Percentiles rank a stretch among this genome's conserved stretches.
Conservation (phyloP, 2,329 filamentous ascomycete genomes). For the Pyrenophora graminea region DNA sequence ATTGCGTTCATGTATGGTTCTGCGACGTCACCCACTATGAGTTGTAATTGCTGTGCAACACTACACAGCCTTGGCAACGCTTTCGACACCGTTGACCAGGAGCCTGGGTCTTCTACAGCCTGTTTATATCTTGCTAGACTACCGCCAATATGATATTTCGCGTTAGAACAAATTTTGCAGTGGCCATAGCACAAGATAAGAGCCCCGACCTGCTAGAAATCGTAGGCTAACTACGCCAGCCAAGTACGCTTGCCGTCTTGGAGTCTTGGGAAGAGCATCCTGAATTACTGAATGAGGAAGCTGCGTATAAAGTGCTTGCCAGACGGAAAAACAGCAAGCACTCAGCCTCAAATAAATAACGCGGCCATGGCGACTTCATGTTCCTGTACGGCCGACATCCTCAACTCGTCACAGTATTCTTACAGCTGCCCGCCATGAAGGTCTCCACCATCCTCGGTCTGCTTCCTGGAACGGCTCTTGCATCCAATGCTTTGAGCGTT, state of each 20-base stretch:
- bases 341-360: slow-evolving; percentile 11
- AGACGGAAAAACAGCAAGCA: slow-evolving; percentile 3
- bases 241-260: slow-evolving; percentile 26
- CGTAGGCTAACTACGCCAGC: slow-evolving; percentile 18
- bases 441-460: slow-evolving; percentile 30
- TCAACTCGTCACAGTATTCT: slow-evolving; percentile 3
- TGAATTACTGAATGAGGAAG: slow-evolving; percentile 18
- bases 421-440: slow-evolving; percentile 26
- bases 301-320: slow-evolving; percentile 6
- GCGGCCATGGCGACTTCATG: neutral
- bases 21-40: neutral
- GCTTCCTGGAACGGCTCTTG: slow-evolving; percentile 31
- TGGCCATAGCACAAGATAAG: slow-evolving; percentile 20
- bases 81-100: slow-evolving; percentile 12
- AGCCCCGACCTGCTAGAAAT: slow-evolving; percentile 26
- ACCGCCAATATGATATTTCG: neutral
- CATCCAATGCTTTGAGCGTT: slow-evolving; percentile 34
- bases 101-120: slow-evolving; percentile 4
- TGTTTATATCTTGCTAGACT: neutral
- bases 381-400: slow-evolving; percentile 10
- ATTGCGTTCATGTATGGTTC: too few relatives aligned
- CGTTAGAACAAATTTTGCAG: slow-evolving; percentile 1
- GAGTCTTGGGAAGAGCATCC: slow-evolving; percentile 11
- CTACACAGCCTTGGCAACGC: slow-evolving; percentile 11
- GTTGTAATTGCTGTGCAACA: neutral